A percentile compares a stretch with the other conserved stretches of the same genome.
Conservation (phyloP, 2,329 filamentous ascomycete species). For the Xylaria digitata region DNA sequence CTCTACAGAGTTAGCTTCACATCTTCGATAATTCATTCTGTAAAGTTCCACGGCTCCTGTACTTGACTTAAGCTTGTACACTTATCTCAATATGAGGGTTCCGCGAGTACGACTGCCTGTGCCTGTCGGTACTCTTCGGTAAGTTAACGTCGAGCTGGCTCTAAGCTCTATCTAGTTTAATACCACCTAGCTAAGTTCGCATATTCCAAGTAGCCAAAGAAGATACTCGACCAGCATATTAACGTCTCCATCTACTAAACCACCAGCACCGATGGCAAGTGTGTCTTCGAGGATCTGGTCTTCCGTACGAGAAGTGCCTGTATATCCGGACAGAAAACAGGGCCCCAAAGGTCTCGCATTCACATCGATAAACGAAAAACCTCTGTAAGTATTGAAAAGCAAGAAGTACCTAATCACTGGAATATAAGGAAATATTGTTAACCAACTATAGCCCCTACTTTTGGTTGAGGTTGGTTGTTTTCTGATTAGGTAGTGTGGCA, state of each 20-base stretch:
- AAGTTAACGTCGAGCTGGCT: not conserved
- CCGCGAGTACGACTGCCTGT: slow-evolving; percentile 4
- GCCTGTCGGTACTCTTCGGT: slow-evolving; percentile 12
- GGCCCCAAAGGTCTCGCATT: slow-evolving; percentile 17
- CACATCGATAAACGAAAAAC: slow-evolving; percentile 21
- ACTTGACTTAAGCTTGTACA: not conserved
- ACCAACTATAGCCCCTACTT: slow-evolving; percentile 51
- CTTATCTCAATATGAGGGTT: slow-evolving; percentile 11
- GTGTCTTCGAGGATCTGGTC: not conserved
- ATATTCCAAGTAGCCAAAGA: slow-evolving; percentile 20
- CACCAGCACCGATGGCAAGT: too few relatives aligned
- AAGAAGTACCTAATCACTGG: not conserved
- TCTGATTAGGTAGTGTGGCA: not conserved
- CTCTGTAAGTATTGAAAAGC: slow-evolving; percentile 25
- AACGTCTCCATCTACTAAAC: not conserved
- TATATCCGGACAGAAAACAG: slow-evolving; percentile 3
- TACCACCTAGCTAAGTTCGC: not conserved
- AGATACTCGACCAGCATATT: slow-evolving; percentile 5
- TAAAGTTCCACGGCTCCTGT: not conserved
- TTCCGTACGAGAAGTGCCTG: not conserved
- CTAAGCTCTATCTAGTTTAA: not conserved
- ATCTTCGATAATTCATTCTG: not conserved
- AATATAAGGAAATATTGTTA: not conserved
- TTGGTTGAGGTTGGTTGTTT: slow-evolving; percentile 53
- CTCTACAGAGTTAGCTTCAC: not conserved